Evolutionary conservation across 2,329 filamentous ascomycete species (phyloP), one percentile per base, ranked within the genome.

Genomic region (Aureobasidium pullulans): DNA sequence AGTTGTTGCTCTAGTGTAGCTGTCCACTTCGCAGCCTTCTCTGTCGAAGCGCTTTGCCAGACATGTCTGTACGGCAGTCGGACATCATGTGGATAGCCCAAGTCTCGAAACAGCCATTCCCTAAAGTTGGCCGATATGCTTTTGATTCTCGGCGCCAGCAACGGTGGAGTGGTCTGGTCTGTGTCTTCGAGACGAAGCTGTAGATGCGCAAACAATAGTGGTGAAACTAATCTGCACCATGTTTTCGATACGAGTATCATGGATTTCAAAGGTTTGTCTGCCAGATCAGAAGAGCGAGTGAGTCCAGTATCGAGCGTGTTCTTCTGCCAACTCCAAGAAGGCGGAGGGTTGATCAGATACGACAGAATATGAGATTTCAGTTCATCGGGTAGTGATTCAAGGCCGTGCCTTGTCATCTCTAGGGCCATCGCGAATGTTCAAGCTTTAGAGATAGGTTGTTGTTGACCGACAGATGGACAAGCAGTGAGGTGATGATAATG

Each of bases 321-420:
- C 59, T 79, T 75, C 23, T 85, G 70, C 15, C 74, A 73, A 40
- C 65, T 66, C 44, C 76, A 70, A 0, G 84, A 83, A 11, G 80
- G 79, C 9, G 81, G 76, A 2, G 75, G 68, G 0, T 66, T 66
- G 64, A 81, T 77, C 48, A 88, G 74, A 65, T 78, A 79, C n/a
- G 70, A 72, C 64, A 88, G 76, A 63, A 88, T 79, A 3, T 81
- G 75, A 56, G 79, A 69, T 23, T 86, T 71, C 47, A 88, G 72
- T 72, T 89, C 86, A 62, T 81, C 82, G 2, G 85, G 86, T 19
- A 88, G 76, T 8, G 59, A 39, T 63, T 66, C 46, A 68, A 69
- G 15, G 10, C 37, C 36, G 16, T 10, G 34, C 9, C 10, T 19
- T 4, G n/a, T 10, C 13, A 36, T 15, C n/a, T 43, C 29, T 1